These are phyloP conservation scores for Carex parvula DNA, from an alignment of 176 grass and related monocot species.

Conservation along the genomic window DNA sequence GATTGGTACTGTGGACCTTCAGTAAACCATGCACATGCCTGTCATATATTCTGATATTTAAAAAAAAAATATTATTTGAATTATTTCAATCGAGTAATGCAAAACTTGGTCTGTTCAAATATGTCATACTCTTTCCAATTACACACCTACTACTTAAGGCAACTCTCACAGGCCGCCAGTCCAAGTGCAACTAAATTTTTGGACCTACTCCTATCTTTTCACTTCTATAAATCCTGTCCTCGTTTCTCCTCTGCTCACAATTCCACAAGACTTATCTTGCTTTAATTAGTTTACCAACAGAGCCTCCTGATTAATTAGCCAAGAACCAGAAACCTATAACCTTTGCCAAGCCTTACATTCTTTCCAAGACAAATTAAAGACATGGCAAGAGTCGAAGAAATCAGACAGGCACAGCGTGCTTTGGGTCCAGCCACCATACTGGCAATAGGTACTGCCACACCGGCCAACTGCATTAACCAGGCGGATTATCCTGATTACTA, in stretches of 20 bases:
- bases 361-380: background rate
- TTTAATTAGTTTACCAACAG: background rate
- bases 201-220: background rate
- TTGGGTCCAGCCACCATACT: conserved; percentile 12
- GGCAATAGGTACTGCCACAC: conserved; percentile 29
- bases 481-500: conserved; percentile 12
- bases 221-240: conserved; percentile 1
- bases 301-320: background rate
- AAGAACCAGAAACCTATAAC: background rate
- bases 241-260: background rate
- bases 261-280: conserved; percentile 1
- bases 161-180: background rate
- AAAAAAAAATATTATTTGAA: background rate
- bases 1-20: background rate
- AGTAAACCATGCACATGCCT: background rate
- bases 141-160: no score
- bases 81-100: background rate
- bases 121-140: background rate
- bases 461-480: conserved; percentile 15
- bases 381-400: conserved; percentile 18
- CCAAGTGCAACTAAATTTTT: background rate
- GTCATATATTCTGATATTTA: background rate
- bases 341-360: background rate
- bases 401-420: conserved; percentile 22
- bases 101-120: conserved; percentile 1